Evolutionary conservation across 2,329 filamentous ascomycete species (phyloP).

Genomic region (Aspergillus amoenus): DNA sequence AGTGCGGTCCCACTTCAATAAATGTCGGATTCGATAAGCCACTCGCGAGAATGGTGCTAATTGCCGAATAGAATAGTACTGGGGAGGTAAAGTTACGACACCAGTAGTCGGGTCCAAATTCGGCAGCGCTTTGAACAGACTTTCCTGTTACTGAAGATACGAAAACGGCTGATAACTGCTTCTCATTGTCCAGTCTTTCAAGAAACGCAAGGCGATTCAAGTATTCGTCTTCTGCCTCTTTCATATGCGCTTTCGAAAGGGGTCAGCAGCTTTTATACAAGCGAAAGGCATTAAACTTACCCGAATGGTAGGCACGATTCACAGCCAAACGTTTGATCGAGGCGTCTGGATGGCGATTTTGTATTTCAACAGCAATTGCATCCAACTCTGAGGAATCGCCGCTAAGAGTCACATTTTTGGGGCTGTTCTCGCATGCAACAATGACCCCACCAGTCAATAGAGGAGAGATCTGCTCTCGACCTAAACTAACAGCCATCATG

Average conservation of each 20-base stretch:
- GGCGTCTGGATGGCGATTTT: background rate
- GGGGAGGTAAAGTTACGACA: slow-evolving; percentile 20
- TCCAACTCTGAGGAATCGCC: background rate
- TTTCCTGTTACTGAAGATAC: slow-evolving; percentile 16
- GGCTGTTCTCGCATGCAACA: slow-evolving; percentile 4
- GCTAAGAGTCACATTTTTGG: background rate
- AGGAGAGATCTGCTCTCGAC: background rate
- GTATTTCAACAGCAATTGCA: background rate
- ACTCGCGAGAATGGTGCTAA: slow-evolving; percentile 10
- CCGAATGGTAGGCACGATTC: slow-evolving; percentile 3
- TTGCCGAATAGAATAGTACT: slow-evolving; percentile 18
- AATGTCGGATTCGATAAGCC: slow-evolving; percentile 16
- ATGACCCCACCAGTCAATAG: background rate
- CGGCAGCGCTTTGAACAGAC: background rate
- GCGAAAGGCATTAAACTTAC: background rate
- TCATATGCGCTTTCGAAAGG: background rate
- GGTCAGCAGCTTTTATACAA: background rate
- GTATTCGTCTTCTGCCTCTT: background rate
- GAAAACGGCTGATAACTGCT: slow-evolving; percentile 6
- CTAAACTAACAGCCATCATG: background rate
- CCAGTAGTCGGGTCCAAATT: slow-evolving; percentile 21
- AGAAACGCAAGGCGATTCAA: background rate
- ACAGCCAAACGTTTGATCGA: background rate
- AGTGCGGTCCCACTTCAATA: slow-evolving; percentile 39
- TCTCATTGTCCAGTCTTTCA: background rate